Percentiles rank a stretch among this genome's conserved stretches.
Evolutionary conservation across 805 yeast genomes (phyloP).

Genomic region (Wickerhamomyces chambardii): DNA sequence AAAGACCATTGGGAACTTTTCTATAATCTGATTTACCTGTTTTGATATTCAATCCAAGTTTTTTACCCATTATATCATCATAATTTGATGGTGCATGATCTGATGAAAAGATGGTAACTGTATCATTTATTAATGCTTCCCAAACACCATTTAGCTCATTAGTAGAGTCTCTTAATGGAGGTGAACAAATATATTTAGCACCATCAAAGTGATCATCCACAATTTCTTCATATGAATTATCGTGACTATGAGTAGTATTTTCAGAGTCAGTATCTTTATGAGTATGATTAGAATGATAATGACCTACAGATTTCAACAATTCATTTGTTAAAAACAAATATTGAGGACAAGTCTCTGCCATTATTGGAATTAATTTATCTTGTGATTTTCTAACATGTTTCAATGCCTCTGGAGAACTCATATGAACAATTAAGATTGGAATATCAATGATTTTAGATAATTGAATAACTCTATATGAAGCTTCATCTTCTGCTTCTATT

Average conservation of each 20-base stretch:
- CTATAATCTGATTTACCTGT: slow-evolving; percentile 29
- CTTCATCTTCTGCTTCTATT: slow-evolving; percentile 36
- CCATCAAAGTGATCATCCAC: slow-evolving; percentile 30
- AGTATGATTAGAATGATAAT: no score
- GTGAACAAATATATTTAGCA: slow-evolving; percentile 41
- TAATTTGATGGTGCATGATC: slow-evolving; percentile 39
- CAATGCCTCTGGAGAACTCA: slow-evolving; percentile 33
- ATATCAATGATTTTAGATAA: slow-evolving; percentile 33
- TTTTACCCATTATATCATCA: slow-evolving; percentile 32
- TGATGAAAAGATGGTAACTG: slow-evolving; percentile 34
- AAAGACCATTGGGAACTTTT: slow-evolving; percentile 38
- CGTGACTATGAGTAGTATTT: slow-evolving; percentile 14
- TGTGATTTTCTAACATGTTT: slow-evolving; percentile 34
- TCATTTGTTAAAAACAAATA: slow-evolving; percentile 34
- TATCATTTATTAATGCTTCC: slow-evolving; percentile 35
- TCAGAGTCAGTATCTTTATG: no score
- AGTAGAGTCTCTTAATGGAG: slow-evolving; percentile 33
- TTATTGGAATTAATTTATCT: slow-evolving; percentile 29
- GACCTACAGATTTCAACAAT: slow-evolving; percentile 16
- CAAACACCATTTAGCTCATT: slow-evolving; percentile 34
- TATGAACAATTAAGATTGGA: slow-evolving; percentile 38
- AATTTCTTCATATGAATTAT: slow-evolving; percentile 16
- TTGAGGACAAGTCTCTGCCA: slow-evolving; percentile 44
- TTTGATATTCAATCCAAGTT: slow-evolving; percentile 28
- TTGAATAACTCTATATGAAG: slow-evolving; percentile 37